Conservation (phyloP, 2,329 filamentous ascomycete species). For the Penicillium sp. region DNA sequence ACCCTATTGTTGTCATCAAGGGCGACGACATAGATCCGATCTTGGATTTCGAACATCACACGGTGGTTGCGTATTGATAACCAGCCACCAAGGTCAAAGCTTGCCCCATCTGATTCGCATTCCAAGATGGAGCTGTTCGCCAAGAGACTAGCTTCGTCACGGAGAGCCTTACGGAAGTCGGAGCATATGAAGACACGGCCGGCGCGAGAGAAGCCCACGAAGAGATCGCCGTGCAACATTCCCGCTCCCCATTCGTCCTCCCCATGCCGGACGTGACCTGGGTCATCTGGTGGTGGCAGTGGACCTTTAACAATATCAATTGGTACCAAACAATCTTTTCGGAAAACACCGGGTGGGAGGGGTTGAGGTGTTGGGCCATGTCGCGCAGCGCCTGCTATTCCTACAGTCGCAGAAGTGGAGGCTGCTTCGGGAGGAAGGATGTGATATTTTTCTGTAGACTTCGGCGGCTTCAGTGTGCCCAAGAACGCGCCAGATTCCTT, state of each 20-base stretch:
- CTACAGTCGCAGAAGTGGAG: constrained; percentile 16
- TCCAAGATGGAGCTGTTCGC: constrained; percentile 39
- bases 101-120: constrained; percentile 41
- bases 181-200: constrained; percentile 47
- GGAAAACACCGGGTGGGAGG: constrained; percentile 18
- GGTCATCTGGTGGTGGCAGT: constrained; percentile 22
- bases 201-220: constrained; percentile 46
- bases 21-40: constrained; percentile 44
- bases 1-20: constrained; percentile 37
- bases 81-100: constrained; percentile 50
- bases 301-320: constrained; percentile 29
- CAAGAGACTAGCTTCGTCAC: constrained; percentile 23
- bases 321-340: constrained; percentile 27
- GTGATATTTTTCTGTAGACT: constrained; percentile 34
- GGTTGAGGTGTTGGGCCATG: constrained; percentile 22
- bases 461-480: constrained; percentile 39
- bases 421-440: constrained; percentile 29
- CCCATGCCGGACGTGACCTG: constrained; percentile 27
- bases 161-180: constrained; percentile 43
- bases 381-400: constrained; percentile 20
- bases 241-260: constrained; percentile 51
- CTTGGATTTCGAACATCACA: constrained; percentile 46
- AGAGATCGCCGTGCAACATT: constrained; percentile 42
- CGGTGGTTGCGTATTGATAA: constrained; percentile 44
- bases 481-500: constrained; percentile 41